These are phyloP conservation scores for Xylaria cubensis DNA, from an alignment of 495 filamentous ascomycete genomes.

Conservation along the genomic window DNA sequence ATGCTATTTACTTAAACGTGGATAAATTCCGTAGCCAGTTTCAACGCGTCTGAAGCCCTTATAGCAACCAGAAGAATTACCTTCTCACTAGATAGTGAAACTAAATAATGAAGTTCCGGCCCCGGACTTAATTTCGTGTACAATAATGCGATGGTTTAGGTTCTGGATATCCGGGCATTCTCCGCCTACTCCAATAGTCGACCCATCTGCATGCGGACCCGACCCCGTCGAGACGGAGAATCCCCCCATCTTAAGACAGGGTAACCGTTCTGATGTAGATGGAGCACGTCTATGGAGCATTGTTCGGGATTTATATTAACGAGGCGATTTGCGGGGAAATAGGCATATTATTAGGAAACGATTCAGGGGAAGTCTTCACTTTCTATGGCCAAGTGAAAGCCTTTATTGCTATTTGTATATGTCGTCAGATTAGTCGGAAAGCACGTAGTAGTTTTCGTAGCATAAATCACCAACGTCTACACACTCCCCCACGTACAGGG, in stretches of 20 bases:
- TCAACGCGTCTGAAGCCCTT: no score
- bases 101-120: neutral
- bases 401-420: neutral
- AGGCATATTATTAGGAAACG: neutral
- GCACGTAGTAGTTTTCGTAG: neutral
- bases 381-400: neutral
- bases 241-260: slow-evolving; percentile 10
- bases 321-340: neutral
- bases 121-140: neutral
- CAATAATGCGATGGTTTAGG: neutral
- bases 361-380: neutral
- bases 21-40: neutral
- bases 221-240: slow-evolving; percentile 16
- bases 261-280: neutral
- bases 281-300: neutral
- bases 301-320: neutral
- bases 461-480: neutral
- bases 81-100: neutral
- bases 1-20: no score
- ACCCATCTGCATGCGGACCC: slow-evolving; percentile 4
- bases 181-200: neutral
- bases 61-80: no score
- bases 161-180: slow-evolving; percentile 1
- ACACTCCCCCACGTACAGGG: neutral
- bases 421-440: neutral